Base-by-base conservation (phyloP, 176 grass and related monocot species). In the Miscanthus lutarioriparius region DNA sequence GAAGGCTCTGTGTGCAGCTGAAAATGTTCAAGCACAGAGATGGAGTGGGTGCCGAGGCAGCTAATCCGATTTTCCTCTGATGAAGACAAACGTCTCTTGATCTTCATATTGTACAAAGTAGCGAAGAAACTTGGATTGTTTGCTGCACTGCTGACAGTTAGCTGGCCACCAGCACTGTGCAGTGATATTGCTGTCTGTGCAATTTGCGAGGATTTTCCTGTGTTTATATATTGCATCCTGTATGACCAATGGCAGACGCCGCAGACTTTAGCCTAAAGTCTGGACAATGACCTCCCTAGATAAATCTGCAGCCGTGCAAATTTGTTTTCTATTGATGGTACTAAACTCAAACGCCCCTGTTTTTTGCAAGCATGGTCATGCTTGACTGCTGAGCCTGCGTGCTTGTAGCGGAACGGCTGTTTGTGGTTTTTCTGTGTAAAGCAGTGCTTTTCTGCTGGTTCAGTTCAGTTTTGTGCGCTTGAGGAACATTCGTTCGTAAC, bases 21-120 rank as follows among this genome's bases (percentile, higher is more conserved):
- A 90, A 90, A 40, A 90, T 84, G 84, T 87, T 87, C 69, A 87
- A 87, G 69, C 89, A 87, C 75, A 61, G 23, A 63, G 84, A 90
- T 59, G 89, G 80, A 36, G 84, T 83, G 38, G 75, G 74, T 41
- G 80, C 69, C 0, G 75, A 87, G 80, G 47, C 70, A 7, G 30
- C 61, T 39, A 79, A 83, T 71, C 68, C 75, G 1, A 75, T 90
- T 19, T 83, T 90, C 28, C 75, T 87, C 19, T 83, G 61, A 90
- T 23, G 26, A 30, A n/a, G 25, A 22, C 13, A 9, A 38, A 10
- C 14, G 19, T 19, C 8, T 0, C 10, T 15, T 1, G 25, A 16
- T 70, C 23, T 53, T 77, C 10, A 8, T 47, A 47, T 51, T 80
- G 88, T 83, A 80, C 88, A 87, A 74, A 86, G 74, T 74, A 74